Percentiles rank a stretch among this genome's conserved stretches.
Evolutionary conservation across 2,329 filamentous ascomycete genomes (phyloP).

Genomic region (Intubia oerlemansii): DNA sequence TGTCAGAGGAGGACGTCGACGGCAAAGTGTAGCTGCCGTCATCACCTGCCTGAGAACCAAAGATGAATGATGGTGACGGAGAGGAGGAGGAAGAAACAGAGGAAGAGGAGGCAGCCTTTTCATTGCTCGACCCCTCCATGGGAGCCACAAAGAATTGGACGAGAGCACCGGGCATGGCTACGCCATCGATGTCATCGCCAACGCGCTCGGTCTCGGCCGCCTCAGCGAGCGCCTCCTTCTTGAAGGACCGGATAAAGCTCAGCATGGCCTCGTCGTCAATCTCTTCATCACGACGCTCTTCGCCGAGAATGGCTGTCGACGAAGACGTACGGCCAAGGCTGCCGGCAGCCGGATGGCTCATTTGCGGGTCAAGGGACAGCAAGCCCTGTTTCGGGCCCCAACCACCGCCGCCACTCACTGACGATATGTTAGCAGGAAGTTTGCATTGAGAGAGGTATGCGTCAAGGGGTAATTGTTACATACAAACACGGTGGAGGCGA

Average conservation of each 20-base stretch:
- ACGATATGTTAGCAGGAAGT: not conserved
- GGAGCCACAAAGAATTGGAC: constrained; percentile 40
- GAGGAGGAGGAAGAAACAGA: too few relatives aligned
- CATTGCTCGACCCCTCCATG: not conserved
- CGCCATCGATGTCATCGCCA: constrained; percentile 16
- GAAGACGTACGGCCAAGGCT: too few relatives aligned
- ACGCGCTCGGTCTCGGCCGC: not conserved
- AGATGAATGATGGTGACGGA: constrained; percentile 5
- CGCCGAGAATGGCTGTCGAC: constrained; percentile 1
- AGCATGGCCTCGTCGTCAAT: constrained; percentile 29
- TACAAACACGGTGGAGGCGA: constrained; percentile 22
- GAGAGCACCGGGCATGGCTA: constrained; percentile 39
- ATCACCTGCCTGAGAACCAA: constrained; percentile 5
- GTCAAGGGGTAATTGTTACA: too few relatives aligned
- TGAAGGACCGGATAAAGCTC: constrained; percentile 28
- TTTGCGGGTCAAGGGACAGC: constrained; percentile 55
- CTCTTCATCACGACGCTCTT: constrained; percentile 15
- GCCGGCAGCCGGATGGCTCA: constrained; percentile 22
- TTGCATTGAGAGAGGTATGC: too few relatives aligned
- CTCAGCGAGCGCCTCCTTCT: constrained; percentile 10
- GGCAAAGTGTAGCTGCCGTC: constrained; percentile 1
- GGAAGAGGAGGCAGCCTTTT: too few relatives aligned
- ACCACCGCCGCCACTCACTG: constrained; percentile 59
- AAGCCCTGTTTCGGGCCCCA: constrained; percentile 69
- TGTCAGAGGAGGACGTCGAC: too few relatives aligned